Conservation (phyloP, 441 rosid genomes). For the Populus tomentosa region DNA sequence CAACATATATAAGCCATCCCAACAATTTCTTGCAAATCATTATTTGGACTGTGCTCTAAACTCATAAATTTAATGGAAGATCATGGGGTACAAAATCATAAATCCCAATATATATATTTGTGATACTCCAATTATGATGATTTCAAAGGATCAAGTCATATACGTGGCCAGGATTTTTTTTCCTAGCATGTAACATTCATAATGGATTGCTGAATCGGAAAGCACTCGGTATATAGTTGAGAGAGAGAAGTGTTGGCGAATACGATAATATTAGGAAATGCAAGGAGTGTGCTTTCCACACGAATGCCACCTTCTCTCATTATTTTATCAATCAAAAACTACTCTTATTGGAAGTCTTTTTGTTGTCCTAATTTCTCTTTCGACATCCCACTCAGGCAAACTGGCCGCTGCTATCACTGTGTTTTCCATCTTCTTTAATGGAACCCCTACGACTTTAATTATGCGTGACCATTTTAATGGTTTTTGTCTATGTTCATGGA, state of each 20-base stretch:
- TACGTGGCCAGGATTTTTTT: not conserved
- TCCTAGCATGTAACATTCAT: not conserved
- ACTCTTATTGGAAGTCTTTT: not conserved
- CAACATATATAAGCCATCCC: too few relatives aligned
- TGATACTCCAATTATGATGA: not conserved
- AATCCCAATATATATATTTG: too few relatives aligned
- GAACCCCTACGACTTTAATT: too few relatives aligned
- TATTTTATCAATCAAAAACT: slow-evolving; percentile 6
- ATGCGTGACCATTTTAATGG: not conserved
- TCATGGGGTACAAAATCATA: too few relatives aligned
- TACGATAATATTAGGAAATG: slow-evolving; percentile 27
- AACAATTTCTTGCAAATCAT: too few relatives aligned
- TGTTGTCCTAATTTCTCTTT: not conserved
- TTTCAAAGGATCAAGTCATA: not conserved
- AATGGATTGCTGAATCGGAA: slow-evolving; percentile 57
- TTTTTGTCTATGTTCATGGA: not conserved
- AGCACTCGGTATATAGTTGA: slow-evolving; percentile 29
- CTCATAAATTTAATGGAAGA: too few relatives aligned
- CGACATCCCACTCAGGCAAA: slow-evolving; percentile 10
- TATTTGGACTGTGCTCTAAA: too few relatives aligned
- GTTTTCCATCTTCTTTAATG: slow-evolving; percentile 8
- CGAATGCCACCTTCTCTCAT: slow-evolving; percentile 57
- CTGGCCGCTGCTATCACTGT: not conserved
- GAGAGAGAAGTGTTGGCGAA: not conserved
- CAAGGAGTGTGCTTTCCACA: slow-evolving; percentile 77